Conservation (phyloP, 2,329 filamentous ascomycete species). For the Neophaeococcomyces aloes region DNA sequence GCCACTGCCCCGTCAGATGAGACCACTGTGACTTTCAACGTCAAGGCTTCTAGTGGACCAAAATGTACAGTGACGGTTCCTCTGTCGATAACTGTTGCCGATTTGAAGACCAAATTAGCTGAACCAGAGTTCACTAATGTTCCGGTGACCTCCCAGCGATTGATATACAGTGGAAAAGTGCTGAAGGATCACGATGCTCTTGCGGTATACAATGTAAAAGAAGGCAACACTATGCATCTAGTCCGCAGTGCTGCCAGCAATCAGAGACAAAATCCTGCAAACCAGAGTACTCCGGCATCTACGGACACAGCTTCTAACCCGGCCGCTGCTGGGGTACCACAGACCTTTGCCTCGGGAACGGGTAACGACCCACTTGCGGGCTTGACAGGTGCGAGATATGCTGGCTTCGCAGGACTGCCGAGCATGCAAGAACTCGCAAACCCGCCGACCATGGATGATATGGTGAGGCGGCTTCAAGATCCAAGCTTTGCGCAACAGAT, state of each 20-base stretch:
- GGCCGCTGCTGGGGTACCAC: constrained; percentile 32
- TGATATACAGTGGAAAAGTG: constrained; percentile 95
- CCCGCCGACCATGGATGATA: constrained; percentile 67
- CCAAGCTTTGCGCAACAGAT: constrained; percentile 77
- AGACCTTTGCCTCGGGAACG: constrained; percentile 39
- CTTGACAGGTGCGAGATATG: constrained; percentile 85
- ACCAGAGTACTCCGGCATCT: constrained; percentile 35
- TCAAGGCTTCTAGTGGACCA: constrained; percentile 90
- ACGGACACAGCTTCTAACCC: constrained; percentile 23
- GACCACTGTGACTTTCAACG: constrained; percentile 73
- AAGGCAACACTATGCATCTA: constrained; percentile 88
- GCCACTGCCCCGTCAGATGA: constrained; percentile 13
- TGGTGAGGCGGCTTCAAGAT: constrained; percentile 77
- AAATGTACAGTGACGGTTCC: constrained; percentile 75
- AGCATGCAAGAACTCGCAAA: constrained; percentile 87
- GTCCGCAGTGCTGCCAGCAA: constrained; percentile 96
- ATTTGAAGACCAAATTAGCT: constrained; percentile 83
- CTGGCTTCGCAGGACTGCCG: constrained; percentile 80
- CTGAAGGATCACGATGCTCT: constrained; percentile 90
- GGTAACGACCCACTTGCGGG: constrained; percentile 85
- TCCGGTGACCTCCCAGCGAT: constrained; percentile 74
- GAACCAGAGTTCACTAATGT: constrained; percentile 74
- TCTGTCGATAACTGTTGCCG: constrained; percentile 63
- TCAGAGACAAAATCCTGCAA: constrained; percentile 46
- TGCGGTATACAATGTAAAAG: constrained; percentile 83